Percentiles rank a stretch among this genome's conserved stretches.
These are phyloP conservation scores for Aspergillus ibericus DNA, from an alignment of 2,329 filamentous ascomycete species.

Conservation along the genomic window DNA sequence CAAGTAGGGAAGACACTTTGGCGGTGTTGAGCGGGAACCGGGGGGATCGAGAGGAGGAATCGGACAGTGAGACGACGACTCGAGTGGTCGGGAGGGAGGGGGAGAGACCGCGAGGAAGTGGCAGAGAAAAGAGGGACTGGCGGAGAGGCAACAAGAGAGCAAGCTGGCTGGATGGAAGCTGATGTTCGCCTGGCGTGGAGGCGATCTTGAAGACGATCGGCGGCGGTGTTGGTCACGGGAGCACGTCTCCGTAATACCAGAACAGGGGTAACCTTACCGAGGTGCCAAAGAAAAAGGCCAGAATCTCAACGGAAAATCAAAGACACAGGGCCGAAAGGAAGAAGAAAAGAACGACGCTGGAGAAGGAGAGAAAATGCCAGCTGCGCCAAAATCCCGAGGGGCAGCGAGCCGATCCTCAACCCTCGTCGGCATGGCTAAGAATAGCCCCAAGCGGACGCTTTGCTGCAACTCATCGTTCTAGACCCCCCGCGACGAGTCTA, in stretches of 20 bases:
- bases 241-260: conserved; percentile 5
- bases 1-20: conserved; percentile 93
- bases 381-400: background rate
- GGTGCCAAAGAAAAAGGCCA: background rate
- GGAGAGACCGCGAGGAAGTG: background rate
- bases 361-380: background rate
- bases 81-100: conserved; percentile 11
- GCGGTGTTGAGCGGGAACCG: conserved; percentile 65
- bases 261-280: background rate
- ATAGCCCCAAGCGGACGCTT: conserved; percentile 2
- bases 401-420: background rate
- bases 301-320: background rate
- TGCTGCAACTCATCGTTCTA: conserved; percentile 4
- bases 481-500: background rate
- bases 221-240: conserved; percentile 15
- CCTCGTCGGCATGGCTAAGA: conserved; percentile 1
- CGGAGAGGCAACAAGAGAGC: background rate
- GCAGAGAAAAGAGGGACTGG: background rate
- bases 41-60: conserved; percentile 21
- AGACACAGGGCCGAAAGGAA: background rate
- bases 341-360: background rate
- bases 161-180: conserved; percentile 9
- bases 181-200: background rate
- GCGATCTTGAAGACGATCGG: conserved; percentile 7
- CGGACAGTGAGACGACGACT: conserved; percentile 21